phyloP scores from a whole-genome alignment of 2,329 filamentous ascomycete species.

The Fusarium secorum region DNA sequence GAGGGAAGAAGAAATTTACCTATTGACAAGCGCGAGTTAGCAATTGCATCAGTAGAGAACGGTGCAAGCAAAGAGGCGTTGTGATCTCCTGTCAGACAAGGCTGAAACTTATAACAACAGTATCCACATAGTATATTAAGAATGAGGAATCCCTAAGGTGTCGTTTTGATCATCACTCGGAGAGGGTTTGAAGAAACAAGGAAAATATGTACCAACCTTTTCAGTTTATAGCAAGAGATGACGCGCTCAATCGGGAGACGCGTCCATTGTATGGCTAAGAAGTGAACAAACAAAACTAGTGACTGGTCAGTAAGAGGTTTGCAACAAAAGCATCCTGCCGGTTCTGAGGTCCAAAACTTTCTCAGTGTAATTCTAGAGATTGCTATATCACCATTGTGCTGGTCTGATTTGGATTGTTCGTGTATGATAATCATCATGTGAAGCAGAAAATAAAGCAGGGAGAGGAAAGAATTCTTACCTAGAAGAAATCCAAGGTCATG shows the following conservation, averaged over 20 bases:
- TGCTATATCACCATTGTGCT: conserved; percentile 60
- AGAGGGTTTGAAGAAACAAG: conserved; percentile 27
- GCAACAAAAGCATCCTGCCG: conserved; percentile 4
- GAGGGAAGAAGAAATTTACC: conserved; percentile 48
- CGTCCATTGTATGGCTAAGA: conserved; percentile 7
- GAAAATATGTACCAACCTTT: conserved; percentile 56
- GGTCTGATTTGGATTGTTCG: conserved; percentile 72
- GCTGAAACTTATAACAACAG: conserved; percentile 70
- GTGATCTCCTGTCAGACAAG: conserved; percentile 67
- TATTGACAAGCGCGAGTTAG: conserved; percentile 51
- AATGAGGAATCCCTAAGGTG: conserved; percentile 73
- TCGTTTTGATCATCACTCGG: conserved; percentile 68
- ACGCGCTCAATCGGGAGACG: conserved; percentile 1
- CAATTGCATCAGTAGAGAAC: conserved; percentile 30
- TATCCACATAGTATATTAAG: conserved; percentile 72
- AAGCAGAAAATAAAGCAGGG: conserved; percentile 19
- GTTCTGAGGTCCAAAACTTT: conserved; percentile 45
- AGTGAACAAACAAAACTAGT: neutral
- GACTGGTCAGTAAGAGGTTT: conserved; percentile 27
- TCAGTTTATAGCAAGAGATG: conserved; percentile 25
- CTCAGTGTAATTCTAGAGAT: conserved; percentile 66
- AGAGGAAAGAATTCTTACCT: conserved; percentile 33
- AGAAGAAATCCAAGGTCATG: conserved; percentile 22
- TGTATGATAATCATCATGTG: conserved; percentile 48
- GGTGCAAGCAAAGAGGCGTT: conserved; percentile 29